Conservation (phyloP, 176 grass and related monocot species). For the Neostapfia colusana region DNA sequence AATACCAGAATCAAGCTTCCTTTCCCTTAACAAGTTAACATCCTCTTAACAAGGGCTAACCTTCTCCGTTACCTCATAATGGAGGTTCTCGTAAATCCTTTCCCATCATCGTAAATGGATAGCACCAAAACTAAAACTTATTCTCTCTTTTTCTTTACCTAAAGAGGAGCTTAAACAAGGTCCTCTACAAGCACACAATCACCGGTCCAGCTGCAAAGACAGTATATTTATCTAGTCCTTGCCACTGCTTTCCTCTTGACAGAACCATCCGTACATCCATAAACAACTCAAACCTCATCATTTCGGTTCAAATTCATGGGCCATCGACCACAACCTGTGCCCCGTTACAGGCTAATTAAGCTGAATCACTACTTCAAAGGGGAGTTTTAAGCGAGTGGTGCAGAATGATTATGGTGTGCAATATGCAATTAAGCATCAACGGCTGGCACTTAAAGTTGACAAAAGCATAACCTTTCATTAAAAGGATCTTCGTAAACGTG, state of each 20-base stretch:
- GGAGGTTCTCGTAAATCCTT: neutral
- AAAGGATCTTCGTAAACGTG: slow-evolving; percentile 25
- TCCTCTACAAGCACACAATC: slow-evolving; percentile 31
- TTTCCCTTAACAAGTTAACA: neutral
- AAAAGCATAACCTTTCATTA: slow-evolving; percentile 29
- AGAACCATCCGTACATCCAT: slow-evolving; percentile 46
- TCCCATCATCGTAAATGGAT: slow-evolving; percentile 24
- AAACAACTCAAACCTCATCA: slow-evolving; percentile 27
- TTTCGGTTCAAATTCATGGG: slow-evolving; percentile 33
- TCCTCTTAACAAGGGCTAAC: neutral
- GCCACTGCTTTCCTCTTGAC: slow-evolving; percentile 22
- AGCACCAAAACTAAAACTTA: slow-evolving; percentile 38
- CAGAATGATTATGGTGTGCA: slow-evolving; percentile 46
- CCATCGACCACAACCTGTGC: slow-evolving; percentile 18
- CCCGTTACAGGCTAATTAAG: slow-evolving; percentile 20
- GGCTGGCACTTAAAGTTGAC: slow-evolving; percentile 50
- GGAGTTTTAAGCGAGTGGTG: slow-evolving; percentile 23
- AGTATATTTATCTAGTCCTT: slow-evolving; percentile 37
- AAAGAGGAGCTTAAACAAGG: slow-evolving; percentile 43
- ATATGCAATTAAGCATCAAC: slow-evolving; percentile 32
- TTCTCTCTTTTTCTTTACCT: slow-evolving; percentile 35
- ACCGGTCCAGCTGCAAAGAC: slow-evolving; percentile 30
- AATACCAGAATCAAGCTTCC: slow-evolving; percentile 1
- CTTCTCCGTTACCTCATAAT: slow-evolving; percentile 13
- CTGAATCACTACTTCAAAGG: slow-evolving; percentile 23